Conservation (phyloP, 75 land plant genomes). For the Adiantum capillusveneris region DNA sequence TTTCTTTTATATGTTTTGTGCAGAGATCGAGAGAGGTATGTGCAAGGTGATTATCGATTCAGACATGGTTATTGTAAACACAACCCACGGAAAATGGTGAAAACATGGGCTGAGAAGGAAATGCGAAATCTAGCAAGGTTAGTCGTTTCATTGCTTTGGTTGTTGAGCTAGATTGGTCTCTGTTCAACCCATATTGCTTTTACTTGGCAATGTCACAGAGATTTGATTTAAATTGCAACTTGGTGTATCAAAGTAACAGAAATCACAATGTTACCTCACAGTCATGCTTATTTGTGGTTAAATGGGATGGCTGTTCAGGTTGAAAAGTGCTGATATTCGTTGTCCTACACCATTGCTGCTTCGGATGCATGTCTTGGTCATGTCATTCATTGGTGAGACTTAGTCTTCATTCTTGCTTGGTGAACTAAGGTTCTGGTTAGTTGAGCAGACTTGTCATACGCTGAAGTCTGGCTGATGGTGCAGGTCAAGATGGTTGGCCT, state of each 20-base stretch:
- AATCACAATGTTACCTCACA: too few relatives aligned
- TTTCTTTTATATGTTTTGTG: too few relatives aligned
- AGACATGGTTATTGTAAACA: conserved; percentile 90
- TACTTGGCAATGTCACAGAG: too few relatives aligned
- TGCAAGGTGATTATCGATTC: conserved; percentile 95
- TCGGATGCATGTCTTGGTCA: conserved; percentile 85
- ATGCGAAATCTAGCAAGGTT: conserved; percentile 89
- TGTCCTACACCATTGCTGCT: conserved; percentile 79
- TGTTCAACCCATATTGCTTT: too few relatives aligned
- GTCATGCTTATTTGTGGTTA: background rate
- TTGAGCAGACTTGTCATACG: too few relatives aligned
- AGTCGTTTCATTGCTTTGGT: too few relatives aligned
- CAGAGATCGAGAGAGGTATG: conserved; percentile 95
- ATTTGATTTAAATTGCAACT: too few relatives aligned
- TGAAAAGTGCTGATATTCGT: conserved; percentile 79
- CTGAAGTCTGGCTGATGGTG: too few relatives aligned
- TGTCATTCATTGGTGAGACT: conserved; percentile 81
- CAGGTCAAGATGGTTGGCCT: conserved; percentile 93
- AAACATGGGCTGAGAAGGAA: conserved; percentile 99
- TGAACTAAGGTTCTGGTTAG: too few relatives aligned
- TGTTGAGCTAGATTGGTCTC: too few relatives aligned
- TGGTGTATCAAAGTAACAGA: too few relatives aligned
- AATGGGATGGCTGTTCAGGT: conserved; percentile 36
- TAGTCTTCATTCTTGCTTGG: too few relatives aligned
- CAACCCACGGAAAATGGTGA: conserved; percentile 96